Conservation (phyloP, 225 moss, liverwort and hornwort species). For the Polytrichum commune region DNA sequence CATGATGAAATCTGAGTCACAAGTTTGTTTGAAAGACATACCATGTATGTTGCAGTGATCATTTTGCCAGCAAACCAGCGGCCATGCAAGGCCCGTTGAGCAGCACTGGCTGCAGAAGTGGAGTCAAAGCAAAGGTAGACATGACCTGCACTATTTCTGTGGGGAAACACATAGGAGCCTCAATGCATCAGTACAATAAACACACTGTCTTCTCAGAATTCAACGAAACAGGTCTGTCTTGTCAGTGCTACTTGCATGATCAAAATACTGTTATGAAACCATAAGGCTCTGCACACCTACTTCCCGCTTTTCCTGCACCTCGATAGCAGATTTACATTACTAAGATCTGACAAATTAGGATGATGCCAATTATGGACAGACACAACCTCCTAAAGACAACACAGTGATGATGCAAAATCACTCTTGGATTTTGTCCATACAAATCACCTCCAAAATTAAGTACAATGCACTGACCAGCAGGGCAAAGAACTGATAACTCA, state of each 20-base stretch:
- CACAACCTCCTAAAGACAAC: not conserved
- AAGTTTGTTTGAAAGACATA: constrained; percentile 13
- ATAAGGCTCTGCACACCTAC: not conserved
- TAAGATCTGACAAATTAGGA: not conserved
- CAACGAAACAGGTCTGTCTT: not conserved
- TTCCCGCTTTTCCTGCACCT: not conserved
- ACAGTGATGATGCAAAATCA: not conserved
- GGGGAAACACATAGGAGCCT: too few species aligned
- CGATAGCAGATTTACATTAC: not conserved
- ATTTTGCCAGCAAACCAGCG: constrained; percentile 99
- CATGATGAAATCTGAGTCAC: not conserved
- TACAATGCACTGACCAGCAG: constrained; percentile 1
- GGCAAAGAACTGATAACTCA: constrained; percentile 4
- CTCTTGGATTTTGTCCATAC: not conserved
- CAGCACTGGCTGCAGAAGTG: constrained; percentile 70
- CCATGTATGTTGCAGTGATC: constrained; percentile 98
- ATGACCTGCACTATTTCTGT: constrained; percentile 97
- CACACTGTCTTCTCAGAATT: not conserved
- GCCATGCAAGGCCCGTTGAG: constrained; percentile 91
- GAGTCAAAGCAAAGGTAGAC: constrained; percentile 92
- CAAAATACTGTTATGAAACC: not conserved
- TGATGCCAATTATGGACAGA: not conserved
- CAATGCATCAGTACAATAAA: too few species aligned
- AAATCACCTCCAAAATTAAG: constrained; percentile 1
- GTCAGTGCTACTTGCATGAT: not conserved